Base-by-base conservation (phyloP, 345 rosid species). In the Populus euphratica region DNA sequence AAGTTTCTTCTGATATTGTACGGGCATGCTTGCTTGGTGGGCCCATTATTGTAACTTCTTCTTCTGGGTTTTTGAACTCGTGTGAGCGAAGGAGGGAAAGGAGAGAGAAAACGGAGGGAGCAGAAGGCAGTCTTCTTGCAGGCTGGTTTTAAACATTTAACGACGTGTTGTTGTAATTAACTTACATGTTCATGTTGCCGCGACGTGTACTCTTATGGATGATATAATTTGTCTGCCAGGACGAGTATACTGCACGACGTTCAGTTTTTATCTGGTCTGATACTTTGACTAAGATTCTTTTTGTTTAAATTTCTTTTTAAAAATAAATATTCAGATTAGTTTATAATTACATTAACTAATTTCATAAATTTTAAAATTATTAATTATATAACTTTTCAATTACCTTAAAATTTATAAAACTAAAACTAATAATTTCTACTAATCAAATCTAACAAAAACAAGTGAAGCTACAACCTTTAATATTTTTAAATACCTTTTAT, bases 1-100 rank as follows among this genome's bases (percentile, higher is more conserved):
- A 93, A 2, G 98, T 97, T 54, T 89, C 96, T 83, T 93, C 96
- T 43, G 97, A 96, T 84, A 96, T 93, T 43, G 89, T 36, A 21
- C 94, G 92, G 14, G 54, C 83, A 65, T 73, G 85, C 84, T 85
- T 84, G 44, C 47, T 20, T 11, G 89, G 81, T 6, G 88, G 89
- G 52, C 81, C 92, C 94, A 87, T 90, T 33, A 20, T 11, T 39
- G 59, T 81, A 80, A 41, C 47, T 50, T 35, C 33, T 25, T 20
- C 14, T 25, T 20, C 14, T 14, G 1, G n/a, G 38, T 33, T 35
- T 35, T 27, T 14, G 16, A 36, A 7, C 18, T n/a, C 5, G 71
- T 35, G 70, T 18, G 21, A 44, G 20, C 2, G 61, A 36, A n/a
- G 11, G 49, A 54, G 64, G 65, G 8, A 17, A n/a, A 21, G 49